Percentiles rank a stretch among this genome's conserved stretches.
These are phyloP conservation scores for Cystoisospora suis DNA, from an alignment of 169 alveolate genomes.

Conservation along the genomic window DNA sequence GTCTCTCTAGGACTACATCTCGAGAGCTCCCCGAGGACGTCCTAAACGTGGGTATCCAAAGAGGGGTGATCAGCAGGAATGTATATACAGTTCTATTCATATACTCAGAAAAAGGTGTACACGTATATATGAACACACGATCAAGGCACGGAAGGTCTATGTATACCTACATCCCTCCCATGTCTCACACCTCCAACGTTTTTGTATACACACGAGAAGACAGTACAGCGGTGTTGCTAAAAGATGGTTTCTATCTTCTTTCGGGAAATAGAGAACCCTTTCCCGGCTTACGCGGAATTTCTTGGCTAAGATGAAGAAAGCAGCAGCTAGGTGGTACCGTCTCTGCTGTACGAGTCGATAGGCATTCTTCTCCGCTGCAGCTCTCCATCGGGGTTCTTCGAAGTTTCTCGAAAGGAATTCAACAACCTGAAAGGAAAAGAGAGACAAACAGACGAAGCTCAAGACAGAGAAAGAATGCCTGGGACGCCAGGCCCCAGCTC, in stretches of 20 bases:
- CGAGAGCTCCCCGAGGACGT: too few species aligned
- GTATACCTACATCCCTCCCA: not conserved
- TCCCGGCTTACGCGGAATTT: slow-evolving; percentile 17
- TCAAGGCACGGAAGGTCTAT: not conserved
- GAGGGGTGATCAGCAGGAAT: not conserved
- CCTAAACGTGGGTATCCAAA: too few species aligned
- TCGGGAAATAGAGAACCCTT: too few species aligned
- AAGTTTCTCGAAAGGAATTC: slow-evolving; percentile 39
- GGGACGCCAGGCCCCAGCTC: too few species aligned
- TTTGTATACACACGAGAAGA: not conserved
- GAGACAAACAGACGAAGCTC: not conserved
- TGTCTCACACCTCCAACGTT: not conserved
- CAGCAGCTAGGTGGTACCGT: slow-evolving; percentile 37
- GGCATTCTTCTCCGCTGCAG: slow-evolving; percentile 54
- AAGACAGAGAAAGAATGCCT: not conserved
- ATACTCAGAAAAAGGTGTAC: not conserved
- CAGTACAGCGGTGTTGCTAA: not conserved
- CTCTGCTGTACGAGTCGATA: slow-evolving; percentile 39
- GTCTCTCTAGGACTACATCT: too few species aligned
- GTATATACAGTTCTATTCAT: not conserved
- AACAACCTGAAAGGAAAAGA: slow-evolving; percentile 12
- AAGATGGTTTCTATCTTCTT: too few species aligned
- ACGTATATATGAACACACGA: not conserved
- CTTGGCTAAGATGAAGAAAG: slow-evolving; percentile 37
- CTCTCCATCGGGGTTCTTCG: slow-evolving; percentile 2